Evolutionary conservation across 2,329 filamentous ascomycete genomes (phyloP).

Genomic region (Orbilia blumenaviensis): DNA sequence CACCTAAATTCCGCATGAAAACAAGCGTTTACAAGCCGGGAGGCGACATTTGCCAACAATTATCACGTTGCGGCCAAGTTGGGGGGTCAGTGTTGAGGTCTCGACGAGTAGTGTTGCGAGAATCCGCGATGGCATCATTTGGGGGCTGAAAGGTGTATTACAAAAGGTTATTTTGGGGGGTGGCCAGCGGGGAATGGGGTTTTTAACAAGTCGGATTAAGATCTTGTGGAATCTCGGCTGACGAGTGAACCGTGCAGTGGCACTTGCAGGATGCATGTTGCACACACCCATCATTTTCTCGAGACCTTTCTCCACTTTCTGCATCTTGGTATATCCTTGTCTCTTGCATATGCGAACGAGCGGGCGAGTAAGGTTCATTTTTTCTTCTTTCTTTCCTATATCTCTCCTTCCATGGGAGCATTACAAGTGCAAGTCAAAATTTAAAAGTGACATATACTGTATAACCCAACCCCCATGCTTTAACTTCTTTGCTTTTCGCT

Average conservation of each 20-base stretch:
- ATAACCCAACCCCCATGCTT: too few species aligned
- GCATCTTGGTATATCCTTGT: neutral
- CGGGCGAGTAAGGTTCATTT: neutral
- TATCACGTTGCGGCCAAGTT: neutral
- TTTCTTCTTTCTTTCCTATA: neutral
- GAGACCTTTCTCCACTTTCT: neutral
- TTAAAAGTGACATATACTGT: neutral
- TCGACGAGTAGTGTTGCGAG: constrained; percentile 16
- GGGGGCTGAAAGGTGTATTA: constrained; percentile 27
- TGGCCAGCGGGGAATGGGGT: neutral
- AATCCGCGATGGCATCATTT: constrained; percentile 30
- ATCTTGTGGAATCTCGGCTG: constrained; percentile 18
- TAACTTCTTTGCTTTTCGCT: too few species aligned
- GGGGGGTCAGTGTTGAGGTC: neutral
- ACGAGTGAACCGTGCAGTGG: constrained; percentile 2
- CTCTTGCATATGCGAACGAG: neutral
- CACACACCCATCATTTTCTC: neutral
- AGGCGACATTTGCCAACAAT: constrained; percentile 17
- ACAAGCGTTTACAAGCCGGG: constrained; percentile 18
- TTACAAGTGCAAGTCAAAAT: too few species aligned
- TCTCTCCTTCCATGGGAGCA: too few species aligned
- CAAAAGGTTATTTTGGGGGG: neutral
- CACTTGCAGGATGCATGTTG: constrained; percentile 20
- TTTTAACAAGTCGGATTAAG: constrained; percentile 9
- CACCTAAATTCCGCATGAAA: neutral